Conservation (phyloP, 371 early-diverging fungal genomes). For the Mortierella sp. region DNA sequence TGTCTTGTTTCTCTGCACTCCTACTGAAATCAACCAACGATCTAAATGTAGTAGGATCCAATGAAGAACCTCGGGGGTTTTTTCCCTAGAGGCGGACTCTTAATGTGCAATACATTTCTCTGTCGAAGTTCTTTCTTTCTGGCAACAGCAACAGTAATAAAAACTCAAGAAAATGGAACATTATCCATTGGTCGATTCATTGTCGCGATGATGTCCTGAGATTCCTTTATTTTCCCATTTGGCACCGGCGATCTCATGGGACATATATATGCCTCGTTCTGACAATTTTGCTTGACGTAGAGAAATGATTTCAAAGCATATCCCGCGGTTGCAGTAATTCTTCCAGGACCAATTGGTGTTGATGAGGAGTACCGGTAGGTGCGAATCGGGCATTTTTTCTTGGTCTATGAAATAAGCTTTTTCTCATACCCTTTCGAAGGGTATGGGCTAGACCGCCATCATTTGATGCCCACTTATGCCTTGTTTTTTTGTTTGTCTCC, state of each 20-base stretch:
- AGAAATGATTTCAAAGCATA: neutral
- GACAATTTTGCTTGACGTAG: neutral
- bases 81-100: neutral
- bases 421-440: neutral
- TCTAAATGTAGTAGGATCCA: neutral
- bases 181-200: neutral
- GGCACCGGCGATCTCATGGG: neutral
- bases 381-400: neutral
- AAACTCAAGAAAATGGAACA: neutral
- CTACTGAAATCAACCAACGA: neutral
- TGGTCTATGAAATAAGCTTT: neutral
- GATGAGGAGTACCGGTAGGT: neutral
- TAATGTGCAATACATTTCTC: neutral
- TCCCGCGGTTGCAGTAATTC: neutral
- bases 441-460: too few relatives aligned
- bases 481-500: too few relatives aligned
- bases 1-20: conserved; percentile 4
- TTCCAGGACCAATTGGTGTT: neutral
- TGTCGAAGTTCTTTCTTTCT: neutral
- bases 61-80: neutral
- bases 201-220: conserved; percentile 1
- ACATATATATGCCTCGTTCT: neutral
- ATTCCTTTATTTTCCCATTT: neutral
- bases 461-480: too few relatives aligned
- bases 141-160: neutral